Evolutionary conservation across 257 asterid genomes (phyloP).

Genomic region (Solanum ossicruentum): DNA sequence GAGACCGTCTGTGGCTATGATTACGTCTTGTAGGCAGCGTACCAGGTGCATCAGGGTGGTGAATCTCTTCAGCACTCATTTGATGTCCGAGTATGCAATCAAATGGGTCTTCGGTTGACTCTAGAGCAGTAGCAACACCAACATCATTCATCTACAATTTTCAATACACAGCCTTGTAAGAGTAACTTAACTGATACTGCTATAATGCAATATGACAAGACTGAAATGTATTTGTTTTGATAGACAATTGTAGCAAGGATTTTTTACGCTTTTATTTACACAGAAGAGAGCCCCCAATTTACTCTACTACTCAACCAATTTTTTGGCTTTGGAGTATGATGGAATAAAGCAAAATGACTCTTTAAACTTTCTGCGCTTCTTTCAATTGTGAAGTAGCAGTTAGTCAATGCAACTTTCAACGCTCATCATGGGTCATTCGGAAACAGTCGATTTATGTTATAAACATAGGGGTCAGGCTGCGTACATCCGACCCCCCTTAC

Average conservation of each 20-base stretch:
- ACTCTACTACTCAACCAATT: neutral
- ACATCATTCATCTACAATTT: conserved; percentile 25
- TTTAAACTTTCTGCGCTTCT: no score
- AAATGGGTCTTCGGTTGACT: conserved; percentile 35
- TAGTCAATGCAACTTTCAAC: no score
- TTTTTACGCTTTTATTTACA: neutral
- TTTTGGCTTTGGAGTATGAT: no score
- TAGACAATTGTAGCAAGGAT: neutral
- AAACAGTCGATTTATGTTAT: no score
- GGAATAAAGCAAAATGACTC: no score
- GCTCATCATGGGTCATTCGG: no score
- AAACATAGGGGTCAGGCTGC: no score
- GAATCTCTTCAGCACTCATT: conserved; percentile 16
- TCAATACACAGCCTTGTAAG: neutral
- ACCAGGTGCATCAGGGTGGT: conserved; percentile 6
- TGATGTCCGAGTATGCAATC: conserved; percentile 48
- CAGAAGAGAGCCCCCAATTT: neutral
- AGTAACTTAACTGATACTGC: neutral
- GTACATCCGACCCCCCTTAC: no score
- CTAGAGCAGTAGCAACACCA: neutral
- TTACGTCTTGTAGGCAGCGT: conserved; percentile 13
- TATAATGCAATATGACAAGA: neutral
- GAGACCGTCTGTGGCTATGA: conserved; percentile 39
- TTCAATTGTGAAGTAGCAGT: no score
- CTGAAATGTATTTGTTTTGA: neutral